Conservation (phyloP, 108 stramenopile species). For the Pseudonitzschia multiseries region DNA sequence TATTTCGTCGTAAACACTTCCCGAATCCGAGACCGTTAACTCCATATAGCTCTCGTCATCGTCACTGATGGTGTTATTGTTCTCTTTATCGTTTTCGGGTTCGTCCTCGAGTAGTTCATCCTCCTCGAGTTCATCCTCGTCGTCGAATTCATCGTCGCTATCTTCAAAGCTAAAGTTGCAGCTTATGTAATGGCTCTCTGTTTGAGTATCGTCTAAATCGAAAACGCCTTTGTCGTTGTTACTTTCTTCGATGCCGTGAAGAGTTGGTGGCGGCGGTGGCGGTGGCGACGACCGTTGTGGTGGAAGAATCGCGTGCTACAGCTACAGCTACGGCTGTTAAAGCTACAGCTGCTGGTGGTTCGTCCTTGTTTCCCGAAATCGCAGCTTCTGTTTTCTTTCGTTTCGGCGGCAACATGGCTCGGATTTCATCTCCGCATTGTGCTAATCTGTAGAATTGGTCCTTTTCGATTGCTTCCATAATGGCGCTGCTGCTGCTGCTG, state of each 20-base stretch:
- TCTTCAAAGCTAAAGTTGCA: neutral
- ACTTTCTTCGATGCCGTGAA: neutral
- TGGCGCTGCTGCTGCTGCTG: constrained; percentile 6
- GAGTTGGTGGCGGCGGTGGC: neutral
- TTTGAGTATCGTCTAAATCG: neutral
- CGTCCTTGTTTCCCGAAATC: no score
- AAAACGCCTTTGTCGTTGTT: neutral
- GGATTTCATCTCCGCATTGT: neutral
- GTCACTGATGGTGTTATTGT: neutral
- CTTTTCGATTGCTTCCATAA: constrained; percentile 9
- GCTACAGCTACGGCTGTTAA: no score
- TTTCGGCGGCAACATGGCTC: neutral
- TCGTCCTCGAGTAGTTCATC: no score
- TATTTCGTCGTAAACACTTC: neutral
- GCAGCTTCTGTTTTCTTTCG: neutral
- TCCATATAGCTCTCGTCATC: constrained; percentile 3
- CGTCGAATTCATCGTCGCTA: neutral
- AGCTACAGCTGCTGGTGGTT: no score
- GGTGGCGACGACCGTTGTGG: no score
- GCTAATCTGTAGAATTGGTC: constrained; percentile 7
- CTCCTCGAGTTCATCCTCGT: no score
- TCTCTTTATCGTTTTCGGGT: no score
- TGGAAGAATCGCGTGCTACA: no score
- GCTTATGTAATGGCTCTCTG: neutral
- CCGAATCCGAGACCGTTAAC: neutral